A percentile compares a stretch with the other conserved stretches of the same genome.
phyloP scores from a whole-genome alignment of 148 eudicot species.

The Pharnaceum exiguum region DNA sequence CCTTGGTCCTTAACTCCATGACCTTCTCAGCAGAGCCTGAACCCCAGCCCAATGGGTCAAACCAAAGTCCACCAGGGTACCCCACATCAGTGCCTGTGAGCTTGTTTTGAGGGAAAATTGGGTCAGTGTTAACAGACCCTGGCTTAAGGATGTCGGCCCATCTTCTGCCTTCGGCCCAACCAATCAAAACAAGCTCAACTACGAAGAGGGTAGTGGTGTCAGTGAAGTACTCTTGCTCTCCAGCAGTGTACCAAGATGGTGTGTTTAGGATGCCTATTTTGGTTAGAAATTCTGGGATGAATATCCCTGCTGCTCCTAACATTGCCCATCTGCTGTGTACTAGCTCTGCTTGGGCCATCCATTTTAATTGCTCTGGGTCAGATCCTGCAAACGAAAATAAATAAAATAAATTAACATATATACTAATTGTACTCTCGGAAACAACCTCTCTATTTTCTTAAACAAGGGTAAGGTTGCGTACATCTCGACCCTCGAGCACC shows the following conservation, averaged over 20 bases:
- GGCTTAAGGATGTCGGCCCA: conserved; percentile 98
- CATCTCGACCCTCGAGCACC: too few species aligned
- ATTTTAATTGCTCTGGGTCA: conserved; percentile 85
- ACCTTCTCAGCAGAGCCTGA: conserved; percentile 68
- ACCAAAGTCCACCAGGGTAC: conserved; percentile 98
- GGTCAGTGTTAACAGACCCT: conserved; percentile 88
- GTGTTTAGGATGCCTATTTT: conserved; percentile 91
- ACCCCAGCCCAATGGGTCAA: conserved; percentile 97
- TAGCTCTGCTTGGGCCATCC: conserved; percentile 81
- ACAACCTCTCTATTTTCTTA: too few species aligned
- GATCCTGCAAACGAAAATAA: conserved; percentile 58
- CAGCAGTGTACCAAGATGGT: conserved; percentile 98
- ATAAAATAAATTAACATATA: too few species aligned
- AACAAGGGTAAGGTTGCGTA: too few species aligned
- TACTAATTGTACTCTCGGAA: too few species aligned
- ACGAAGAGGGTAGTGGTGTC: conserved; percentile 91
- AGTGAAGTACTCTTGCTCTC: conserved; percentile 90
- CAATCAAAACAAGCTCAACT: conserved; percentile 70
- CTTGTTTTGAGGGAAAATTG: conserved; percentile 98
- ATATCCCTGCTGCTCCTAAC: conserved; percentile 94
- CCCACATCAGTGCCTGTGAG: conserved; percentile 95
- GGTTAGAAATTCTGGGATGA: conserved; percentile 93
- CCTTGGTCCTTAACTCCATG: conserved; percentile 91
- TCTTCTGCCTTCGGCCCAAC: conserved; percentile 97
- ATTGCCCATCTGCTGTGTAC: conserved; percentile 99